Evolutionary conservation across 305 asterid genomes (phyloP), one percentile per base, ranked within the genome.

Genomic region (Solanum hybrid): DNA sequence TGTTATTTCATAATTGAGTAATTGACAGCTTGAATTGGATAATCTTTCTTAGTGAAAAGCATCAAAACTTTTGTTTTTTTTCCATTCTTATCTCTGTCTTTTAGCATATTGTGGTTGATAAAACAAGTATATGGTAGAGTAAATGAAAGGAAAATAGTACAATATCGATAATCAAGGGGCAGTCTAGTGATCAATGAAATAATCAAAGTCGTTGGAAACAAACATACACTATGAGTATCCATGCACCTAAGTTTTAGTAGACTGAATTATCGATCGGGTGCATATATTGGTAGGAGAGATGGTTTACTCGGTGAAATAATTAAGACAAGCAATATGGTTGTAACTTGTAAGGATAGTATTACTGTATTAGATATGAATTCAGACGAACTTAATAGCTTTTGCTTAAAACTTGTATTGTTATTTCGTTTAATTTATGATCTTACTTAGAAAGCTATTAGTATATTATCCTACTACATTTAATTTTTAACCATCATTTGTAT

Each of bases 321-420:
- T 13, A 13, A 46, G 61, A 46, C 18, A 46, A 46, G 61, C 0
- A 13, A 46, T 46, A 46, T 46, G 61, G 7, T 42, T 42, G 0
- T 40, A 40, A 39, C 40, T 40, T 42, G 5, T 46, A 46, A 8
- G 10, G 69, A 57, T 0, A 0, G 69, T 57, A 57, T 18, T 18
- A 18, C 5, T 7, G 69, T 18, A 18, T 57, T 57, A 57, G 10
- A 0, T 57, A 18, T 57, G 69, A 57, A 7, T 18, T 57, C 4
- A 57, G 0, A 57, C 2, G 1, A 7, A 57, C 11, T 18, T 57
- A 57, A 57, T 57, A 57, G 10, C 24, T 18, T 57, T 57, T 18
- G 0, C 24, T 57, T 57, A 57, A 57, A 57, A 0, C 4, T 18
- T 57, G 24, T 7, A 0, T 18, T 57, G 11, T 0, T 57, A 0